Evolutionary conservation across 208 protist species (phyloP).

Genomic region (Trichomonas gallinae): DNA sequence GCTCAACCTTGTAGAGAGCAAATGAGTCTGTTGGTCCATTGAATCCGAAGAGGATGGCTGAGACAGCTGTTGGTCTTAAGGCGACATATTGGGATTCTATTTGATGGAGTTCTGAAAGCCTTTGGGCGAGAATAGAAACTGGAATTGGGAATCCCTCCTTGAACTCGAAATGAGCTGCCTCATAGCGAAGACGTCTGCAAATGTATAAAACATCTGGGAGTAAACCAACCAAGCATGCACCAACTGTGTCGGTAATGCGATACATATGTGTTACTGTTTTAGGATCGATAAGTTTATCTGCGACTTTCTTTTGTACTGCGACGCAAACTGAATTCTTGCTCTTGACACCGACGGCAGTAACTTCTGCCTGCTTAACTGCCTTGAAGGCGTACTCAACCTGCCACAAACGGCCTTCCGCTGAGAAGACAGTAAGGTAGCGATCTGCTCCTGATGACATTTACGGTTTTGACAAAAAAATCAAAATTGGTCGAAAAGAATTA

Average conservation of each 20-base stretch:
- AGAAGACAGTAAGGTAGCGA: conserved; percentile 94
- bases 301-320: conserved; percentile 84
- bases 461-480: neutral
- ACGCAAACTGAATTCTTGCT: conserved; percentile 75
- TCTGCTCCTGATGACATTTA: conserved; percentile 45
- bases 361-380: conserved; percentile 76
- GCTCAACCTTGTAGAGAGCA: neutral
- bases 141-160: conserved; percentile 81
- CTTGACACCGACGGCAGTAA: conserved; percentile 79
- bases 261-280: conserved; percentile 81
- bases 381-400: conserved; percentile 98
- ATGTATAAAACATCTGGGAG: conserved; percentile 27
- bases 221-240: conserved; percentile 10
- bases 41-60: neutral
- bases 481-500: neutral
- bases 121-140: conserved; percentile 76
- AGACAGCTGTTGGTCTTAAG: neutral
- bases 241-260: conserved; percentile 55
- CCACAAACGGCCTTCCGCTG: conserved; percentile 88
- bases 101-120: conserved; percentile 80
- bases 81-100: conserved; percentile 83
- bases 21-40: neutral
- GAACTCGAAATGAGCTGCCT: conserved; percentile 82
- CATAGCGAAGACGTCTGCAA: conserved; percentile 54
- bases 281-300: conserved; percentile 81